A percentile compares a stretch with the other conserved stretches of the same genome.
These are phyloP conservation scores for Oropetium thomaeum DNA, from an alignment of 176 grass and related monocot species.

Conservation along the genomic window DNA sequence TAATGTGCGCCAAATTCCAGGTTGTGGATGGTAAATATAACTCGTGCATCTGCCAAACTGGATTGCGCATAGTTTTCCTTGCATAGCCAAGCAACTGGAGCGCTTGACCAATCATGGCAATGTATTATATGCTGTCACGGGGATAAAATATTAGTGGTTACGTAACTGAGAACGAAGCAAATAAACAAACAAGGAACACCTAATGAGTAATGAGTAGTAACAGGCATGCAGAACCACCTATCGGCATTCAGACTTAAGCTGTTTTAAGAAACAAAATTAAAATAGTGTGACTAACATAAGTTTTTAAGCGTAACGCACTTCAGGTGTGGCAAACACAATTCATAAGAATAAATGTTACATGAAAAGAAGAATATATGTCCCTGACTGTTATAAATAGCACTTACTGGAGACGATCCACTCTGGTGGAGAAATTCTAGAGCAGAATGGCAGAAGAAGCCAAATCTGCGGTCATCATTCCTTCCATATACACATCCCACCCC, in stretches of 20 bases:
- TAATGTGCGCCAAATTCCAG: constrained; percentile 86
- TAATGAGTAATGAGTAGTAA: background rate
- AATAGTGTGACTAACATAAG: background rate
- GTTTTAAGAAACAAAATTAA: background rate
- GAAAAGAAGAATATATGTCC: background rate
- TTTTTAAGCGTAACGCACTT: background rate
- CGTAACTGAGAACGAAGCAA: constrained; percentile 16
- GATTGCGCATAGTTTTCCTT: constrained; percentile 79
- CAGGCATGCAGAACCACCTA: no score
- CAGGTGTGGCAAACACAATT: background rate
- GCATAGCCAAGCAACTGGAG: constrained; percentile 80
- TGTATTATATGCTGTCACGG: constrained; percentile 82
- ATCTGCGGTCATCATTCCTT: constrained; percentile 77
- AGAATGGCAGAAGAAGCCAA: constrained; percentile 90
- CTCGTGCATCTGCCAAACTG: constrained; percentile 53
- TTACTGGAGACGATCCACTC: constrained; percentile 69
- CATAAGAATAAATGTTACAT: background rate
- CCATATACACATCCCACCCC: constrained; percentile 85
- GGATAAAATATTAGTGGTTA: constrained; percentile 20
- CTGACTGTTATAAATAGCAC: constrained; percentile 15
- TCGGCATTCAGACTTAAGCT: background rate
- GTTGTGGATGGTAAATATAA: constrained; percentile 95
- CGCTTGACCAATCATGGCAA: constrained; percentile 95
- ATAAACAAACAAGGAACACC: constrained; percentile 7
- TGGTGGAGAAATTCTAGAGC: constrained; percentile 86